Percentiles rank a stretch among this genome's conserved stretches.
phyloP scores from a whole-genome alignment of 768 basidiomycete genomes.

The Termitomyces sp. region DNA sequence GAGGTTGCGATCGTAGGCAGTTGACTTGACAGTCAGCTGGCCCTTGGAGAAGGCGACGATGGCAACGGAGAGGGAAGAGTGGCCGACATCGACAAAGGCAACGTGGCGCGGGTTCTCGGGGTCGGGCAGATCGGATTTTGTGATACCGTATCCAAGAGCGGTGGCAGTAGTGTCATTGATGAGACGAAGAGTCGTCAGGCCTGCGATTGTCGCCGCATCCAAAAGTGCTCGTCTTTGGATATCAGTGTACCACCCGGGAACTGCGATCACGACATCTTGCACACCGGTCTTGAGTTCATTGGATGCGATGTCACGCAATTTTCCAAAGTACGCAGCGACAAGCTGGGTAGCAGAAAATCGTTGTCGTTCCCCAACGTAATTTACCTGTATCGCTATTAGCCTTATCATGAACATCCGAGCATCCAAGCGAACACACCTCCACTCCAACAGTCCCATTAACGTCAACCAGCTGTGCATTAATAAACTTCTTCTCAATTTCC shows the following conservation, averaged over 20 bases:
- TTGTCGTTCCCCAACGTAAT: conserved; percentile 77
- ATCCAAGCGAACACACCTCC: conserved; percentile 50
- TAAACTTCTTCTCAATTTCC: conserved; percentile 84
- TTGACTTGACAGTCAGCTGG: conserved; percentile 77
- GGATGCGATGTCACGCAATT: conserved; percentile 82
- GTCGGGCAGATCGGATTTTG: conserved; percentile 92
- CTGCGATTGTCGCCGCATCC: conserved; percentile 86
- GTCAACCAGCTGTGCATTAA: conserved; percentile 84
- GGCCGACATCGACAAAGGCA: conserved; percentile 93
- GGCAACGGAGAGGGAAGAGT: conserved; percentile 82
- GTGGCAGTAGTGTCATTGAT: conserved; percentile 97
- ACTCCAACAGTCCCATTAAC: conserved; percentile 77
- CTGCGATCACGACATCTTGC: conserved; percentile 90
- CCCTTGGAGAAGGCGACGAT: conserved; percentile 94
- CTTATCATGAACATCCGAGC: not conserved
- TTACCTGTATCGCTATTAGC: conserved; percentile 50
- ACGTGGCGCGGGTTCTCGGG: conserved; percentile 77
- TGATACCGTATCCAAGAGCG: conserved; percentile 98
- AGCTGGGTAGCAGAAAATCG: conserved; percentile 87
- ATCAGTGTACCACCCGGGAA: conserved; percentile 97
- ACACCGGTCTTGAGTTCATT: conserved; percentile 83
- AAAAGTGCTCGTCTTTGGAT: conserved; percentile 84
- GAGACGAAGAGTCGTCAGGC: conserved; percentile 86
- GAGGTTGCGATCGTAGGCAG: conserved; percentile 89
- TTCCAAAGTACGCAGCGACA: conserved; percentile 84